phyloP scores from a whole-genome alignment of 164 flowering plant species.

The Annona cherimola region DNA sequence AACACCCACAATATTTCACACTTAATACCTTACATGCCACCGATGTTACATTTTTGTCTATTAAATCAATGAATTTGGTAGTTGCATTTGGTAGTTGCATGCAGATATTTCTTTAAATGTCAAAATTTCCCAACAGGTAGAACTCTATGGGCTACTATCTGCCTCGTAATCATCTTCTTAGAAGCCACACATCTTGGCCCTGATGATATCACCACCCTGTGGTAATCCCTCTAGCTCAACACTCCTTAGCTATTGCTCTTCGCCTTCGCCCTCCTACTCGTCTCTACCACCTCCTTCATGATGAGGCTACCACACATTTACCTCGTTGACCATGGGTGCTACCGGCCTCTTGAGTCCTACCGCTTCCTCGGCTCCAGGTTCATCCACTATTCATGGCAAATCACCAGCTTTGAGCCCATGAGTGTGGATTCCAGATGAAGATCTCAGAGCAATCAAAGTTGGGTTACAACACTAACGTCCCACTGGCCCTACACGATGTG shows the following conservation, averaged over 20 bases:
- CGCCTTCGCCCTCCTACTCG: conserved; percentile 15
- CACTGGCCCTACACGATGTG: conserved; percentile 11
- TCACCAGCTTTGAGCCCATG: background rate
- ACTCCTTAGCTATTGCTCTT: conserved; percentile 16
- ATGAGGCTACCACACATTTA: conserved; percentile 29
- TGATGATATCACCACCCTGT: conserved; percentile 11
- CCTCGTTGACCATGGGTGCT: conserved; percentile 34
- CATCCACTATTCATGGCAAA: conserved; percentile 7
- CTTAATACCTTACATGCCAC: too few species aligned
- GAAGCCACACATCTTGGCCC: conserved; percentile 18
- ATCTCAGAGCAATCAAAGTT: conserved; percentile 14
- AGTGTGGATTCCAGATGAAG: conserved; percentile 11
- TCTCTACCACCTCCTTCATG: conserved; percentile 28
- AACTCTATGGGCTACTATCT: too few species aligned
- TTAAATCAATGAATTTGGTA: too few species aligned
- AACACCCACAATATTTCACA: too few species aligned
- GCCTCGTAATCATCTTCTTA: conserved; percentile 7
- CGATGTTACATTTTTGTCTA: too few species aligned
- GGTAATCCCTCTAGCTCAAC: conserved; percentile 11
- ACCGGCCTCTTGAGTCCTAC: conserved; percentile 26
- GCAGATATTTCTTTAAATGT: too few species aligned
- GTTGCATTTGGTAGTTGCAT: too few species aligned
- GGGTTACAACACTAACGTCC: conserved; percentile 12
- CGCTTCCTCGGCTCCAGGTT: conserved; percentile 34
- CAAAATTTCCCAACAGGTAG: too few species aligned